A percentile compares a stretch with the other conserved stretches of the same genome.
phyloP scores from a whole-genome alignment of 768 basidiomycete genomes.

The Calvatia gigantea region DNA sequence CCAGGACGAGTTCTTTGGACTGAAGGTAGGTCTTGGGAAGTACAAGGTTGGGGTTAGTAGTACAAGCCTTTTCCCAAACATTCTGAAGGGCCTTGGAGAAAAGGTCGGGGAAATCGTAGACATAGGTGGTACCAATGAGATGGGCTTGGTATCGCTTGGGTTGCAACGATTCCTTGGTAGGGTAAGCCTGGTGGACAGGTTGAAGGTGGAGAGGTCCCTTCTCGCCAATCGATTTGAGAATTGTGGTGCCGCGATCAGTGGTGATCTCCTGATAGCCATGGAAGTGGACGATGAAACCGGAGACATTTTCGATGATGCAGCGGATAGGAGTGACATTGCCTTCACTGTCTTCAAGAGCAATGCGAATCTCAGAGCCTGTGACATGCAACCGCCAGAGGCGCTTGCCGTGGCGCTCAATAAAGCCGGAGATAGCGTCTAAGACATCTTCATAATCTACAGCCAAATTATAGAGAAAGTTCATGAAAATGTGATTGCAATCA shows the following conservation, averaged over 20 bases:
- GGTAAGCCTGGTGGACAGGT: conserved; percentile 89
- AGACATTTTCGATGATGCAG: conserved; percentile 97
- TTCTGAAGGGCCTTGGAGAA: conserved; percentile 97
- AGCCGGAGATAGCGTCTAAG: conserved; percentile 94
- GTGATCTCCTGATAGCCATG: conserved; percentile 97
- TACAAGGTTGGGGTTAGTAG: conserved; percentile 59
- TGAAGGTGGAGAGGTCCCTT: conserved; percentile 96
- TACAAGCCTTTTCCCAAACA: conserved; percentile 78
- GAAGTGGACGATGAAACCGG: conserved; percentile 98
- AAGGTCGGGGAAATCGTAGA: conserved; percentile 98
- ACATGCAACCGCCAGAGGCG: conserved; percentile 97
- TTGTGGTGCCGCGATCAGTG: conserved; percentile 92
- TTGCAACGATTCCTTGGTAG: conserved; percentile 97
- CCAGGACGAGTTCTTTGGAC: conserved; percentile 88
- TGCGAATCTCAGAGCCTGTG: conserved; percentile 95
- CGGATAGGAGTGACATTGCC: conserved; percentile 96
- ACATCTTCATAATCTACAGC: conserved; percentile 96
- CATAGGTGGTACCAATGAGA: conserved; percentile 96
- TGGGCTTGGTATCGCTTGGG: conserved; percentile 99
- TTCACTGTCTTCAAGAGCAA: conserved; percentile 90
- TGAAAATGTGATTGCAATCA: conserved; percentile 97
- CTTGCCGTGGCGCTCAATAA: conserved; percentile 98
- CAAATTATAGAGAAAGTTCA: conserved; percentile 98
- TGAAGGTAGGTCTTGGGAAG: conserved; percentile 77
- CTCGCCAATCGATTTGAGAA: conserved; percentile 96